Evolutionary conservation across 2,329 filamentous ascomycete species (phyloP), one percentile per base, ranked within the genome.

Genomic region (Trichoderma sp.): DNA sequence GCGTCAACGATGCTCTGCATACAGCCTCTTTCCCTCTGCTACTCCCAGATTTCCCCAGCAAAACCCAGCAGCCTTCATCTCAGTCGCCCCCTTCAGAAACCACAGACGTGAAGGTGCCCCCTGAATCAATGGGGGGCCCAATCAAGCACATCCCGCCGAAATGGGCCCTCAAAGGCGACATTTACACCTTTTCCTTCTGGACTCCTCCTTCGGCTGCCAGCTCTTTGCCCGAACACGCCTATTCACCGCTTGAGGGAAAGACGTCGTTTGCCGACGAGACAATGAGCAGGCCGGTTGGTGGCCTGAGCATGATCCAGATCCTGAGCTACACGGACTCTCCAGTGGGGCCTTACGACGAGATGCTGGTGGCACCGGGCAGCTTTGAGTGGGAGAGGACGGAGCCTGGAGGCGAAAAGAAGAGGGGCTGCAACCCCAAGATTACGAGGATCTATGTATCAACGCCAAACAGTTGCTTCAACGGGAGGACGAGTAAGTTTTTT

Each of bases 401-500:
- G 47, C 78, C 79, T 15, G 75, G 79, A 28, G 77, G 77, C 9
- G 79, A 77, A 6, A 81, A 76, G 73, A 81, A 75, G 70, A 81
- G 76, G 71, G 80, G 78, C 51, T 73, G 73, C 64, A 84, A 82
- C 63, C 75, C 80, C 8, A 80, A 84, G 39, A 83, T 87, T 74
- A 86, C 86, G n/a, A 82, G 86, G 26, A 86, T 88, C 12, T 88
- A 88, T 74, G 87, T 88, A 15, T 87, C 85, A 24, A 84, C 86
- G 73, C 84, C 84, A 74, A 76, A 84, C 26, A 86, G 85, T 0
- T 85, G 84, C 74, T 88, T 84, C 78, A 88, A 88, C 71, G 87
- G 86, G 9, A 78, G 86, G 51, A 82, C 79, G 36, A 86, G 85
- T 87, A 75, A 76, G 81, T 78, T 12, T 28, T 36, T 30, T 28